phyloP scores from a whole-genome alignment of 192 early-diverging fungal species.

The Obelidium mucronatum region DNA sequence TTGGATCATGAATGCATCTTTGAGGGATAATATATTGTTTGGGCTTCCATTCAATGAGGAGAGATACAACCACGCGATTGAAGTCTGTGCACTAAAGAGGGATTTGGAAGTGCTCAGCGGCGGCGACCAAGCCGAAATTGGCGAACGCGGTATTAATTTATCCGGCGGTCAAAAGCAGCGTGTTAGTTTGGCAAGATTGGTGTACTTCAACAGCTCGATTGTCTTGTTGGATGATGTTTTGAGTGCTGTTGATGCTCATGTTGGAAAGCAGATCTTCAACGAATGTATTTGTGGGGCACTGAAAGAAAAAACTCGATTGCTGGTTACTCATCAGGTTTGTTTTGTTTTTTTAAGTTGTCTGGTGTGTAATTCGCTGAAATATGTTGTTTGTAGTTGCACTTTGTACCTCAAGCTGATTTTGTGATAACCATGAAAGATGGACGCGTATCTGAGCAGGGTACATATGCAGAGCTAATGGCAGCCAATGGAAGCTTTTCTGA shows the following conservation, averaged over 20 bases:
- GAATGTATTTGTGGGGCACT: slow-evolving; percentile 61
- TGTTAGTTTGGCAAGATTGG: slow-evolving; percentile 53
- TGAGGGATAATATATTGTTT: slow-evolving; percentile 90
- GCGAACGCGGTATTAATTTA: slow-evolving; percentile 62
- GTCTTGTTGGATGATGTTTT: slow-evolving; percentile 79
- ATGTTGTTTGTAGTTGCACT: slow-evolving; percentile 60
- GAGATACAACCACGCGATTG: slow-evolving; percentile 70
- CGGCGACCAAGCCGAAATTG: slow-evolving; percentile 61
- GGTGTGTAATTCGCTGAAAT: too few species aligned
- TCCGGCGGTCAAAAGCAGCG: slow-evolving; percentile 76
- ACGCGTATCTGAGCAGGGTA: slow-evolving; percentile 64
- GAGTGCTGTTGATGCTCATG: slow-evolving; percentile 70
- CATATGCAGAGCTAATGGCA: slow-evolving; percentile 60
- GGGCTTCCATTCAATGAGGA: slow-evolving; percentile 71
- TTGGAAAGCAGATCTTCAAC: slow-evolving; percentile 69
- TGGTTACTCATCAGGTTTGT: slow-evolving; percentile 81
- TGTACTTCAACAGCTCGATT: slow-evolving; percentile 73
- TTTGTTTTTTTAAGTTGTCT: too few species aligned
- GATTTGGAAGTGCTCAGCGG: slow-evolving; percentile 65
- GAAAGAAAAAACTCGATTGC: slow-evolving; percentile 76
- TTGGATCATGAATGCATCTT: slow-evolving; percentile 82
- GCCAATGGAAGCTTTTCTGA: slow-evolving; percentile 55
- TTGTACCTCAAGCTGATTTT: slow-evolving; percentile 72
- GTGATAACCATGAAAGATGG: slow-evolving; percentile 73
- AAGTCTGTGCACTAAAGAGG: slow-evolving; percentile 65